Evolutionary conservation across 768 basidiomycete species (phyloP).

Genomic region (Leccinum arenicola): DNA sequence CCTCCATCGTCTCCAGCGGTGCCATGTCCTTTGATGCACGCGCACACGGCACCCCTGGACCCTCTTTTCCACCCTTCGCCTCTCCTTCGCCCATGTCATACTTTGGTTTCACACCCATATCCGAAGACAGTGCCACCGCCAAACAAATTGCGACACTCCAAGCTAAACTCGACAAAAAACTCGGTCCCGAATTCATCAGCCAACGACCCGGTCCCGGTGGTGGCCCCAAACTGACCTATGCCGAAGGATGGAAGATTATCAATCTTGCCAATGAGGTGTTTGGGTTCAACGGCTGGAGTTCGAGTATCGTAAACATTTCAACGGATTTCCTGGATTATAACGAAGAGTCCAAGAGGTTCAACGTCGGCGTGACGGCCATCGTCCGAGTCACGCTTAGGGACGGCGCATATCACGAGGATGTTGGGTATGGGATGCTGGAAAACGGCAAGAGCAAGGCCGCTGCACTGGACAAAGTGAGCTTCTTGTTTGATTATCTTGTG

Average conservation of each 20-base stretch:
- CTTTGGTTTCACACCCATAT: constrained; percentile 29
- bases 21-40: constrained; percentile 59
- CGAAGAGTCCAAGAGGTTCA: constrained; percentile 63
- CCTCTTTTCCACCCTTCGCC: constrained; percentile 4
- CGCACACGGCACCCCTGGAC: constrained; percentile 44
- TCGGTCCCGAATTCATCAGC: constrained; percentile 94
- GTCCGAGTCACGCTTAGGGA: constrained; percentile 85
- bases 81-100: background rate
- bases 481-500: background rate
- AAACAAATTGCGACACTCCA: constrained; percentile 65
- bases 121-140: constrained; percentile 58
- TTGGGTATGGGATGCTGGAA: constrained; percentile 86
- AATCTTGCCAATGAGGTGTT: constrained; percentile 98
- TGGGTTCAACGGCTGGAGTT: constrained; percentile 96
- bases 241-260: constrained; percentile 97
- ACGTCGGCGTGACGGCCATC: constrained; percentile 78
- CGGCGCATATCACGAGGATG: constrained; percentile 89
- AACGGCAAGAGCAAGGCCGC: constrained; percentile 82
- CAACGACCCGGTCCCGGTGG: constrained; percentile 85
- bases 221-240: constrained; percentile 86
- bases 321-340: constrained; percentile 78
- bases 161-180: constrained; percentile 77
- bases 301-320: constrained; percentile 67
- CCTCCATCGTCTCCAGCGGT: constrained; percentile 45
- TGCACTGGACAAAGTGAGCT: constrained; percentile 85